These are phyloP conservation scores for Entomortierella beljakovae DNA, from an alignment of 192 early-diverging fungal species.

Conservation along the genomic window DNA sequence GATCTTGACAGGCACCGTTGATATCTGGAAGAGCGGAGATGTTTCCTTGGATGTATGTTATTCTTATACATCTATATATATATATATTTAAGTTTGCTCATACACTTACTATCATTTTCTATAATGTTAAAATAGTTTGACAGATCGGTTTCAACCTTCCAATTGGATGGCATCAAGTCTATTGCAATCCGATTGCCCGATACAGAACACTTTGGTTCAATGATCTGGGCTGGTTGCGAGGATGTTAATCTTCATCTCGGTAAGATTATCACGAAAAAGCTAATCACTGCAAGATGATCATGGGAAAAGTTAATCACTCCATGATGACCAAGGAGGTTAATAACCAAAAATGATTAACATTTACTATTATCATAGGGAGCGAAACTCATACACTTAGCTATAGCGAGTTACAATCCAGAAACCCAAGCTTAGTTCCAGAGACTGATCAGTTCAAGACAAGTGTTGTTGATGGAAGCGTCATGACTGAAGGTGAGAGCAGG, in stretches of 20 bases:
- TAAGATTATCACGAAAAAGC: background rate
- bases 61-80: background rate
- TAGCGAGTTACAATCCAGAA: constrained; percentile 23
- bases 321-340: background rate
- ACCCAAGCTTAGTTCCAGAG: constrained; percentile 19
- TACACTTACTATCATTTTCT: no score
- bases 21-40: constrained; percentile 44
- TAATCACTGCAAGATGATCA: no score
- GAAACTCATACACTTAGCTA: constrained; percentile 30
- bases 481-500: constrained; percentile 30
- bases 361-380: constrained; percentile 9
- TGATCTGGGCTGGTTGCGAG: constrained; percentile 47
- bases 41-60: constrained; percentile 27
- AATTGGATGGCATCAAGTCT: constrained; percentile 9
- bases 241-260: constrained; percentile 34
- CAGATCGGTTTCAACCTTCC: background rate
- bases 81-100: background rate
- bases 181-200: constrained; percentile 36
- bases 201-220: constrained; percentile 42
- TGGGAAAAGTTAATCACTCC: background rate
- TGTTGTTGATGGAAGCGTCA: constrained; percentile 28
- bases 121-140: constrained; percentile 10
- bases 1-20: constrained; percentile 46
- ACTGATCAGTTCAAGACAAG: constrained; percentile 47
- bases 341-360: no score